phyloP scores from a whole-genome alignment of 495 filamentous ascomycete genomes.

The Jackrogersella multiformis region DNA sequence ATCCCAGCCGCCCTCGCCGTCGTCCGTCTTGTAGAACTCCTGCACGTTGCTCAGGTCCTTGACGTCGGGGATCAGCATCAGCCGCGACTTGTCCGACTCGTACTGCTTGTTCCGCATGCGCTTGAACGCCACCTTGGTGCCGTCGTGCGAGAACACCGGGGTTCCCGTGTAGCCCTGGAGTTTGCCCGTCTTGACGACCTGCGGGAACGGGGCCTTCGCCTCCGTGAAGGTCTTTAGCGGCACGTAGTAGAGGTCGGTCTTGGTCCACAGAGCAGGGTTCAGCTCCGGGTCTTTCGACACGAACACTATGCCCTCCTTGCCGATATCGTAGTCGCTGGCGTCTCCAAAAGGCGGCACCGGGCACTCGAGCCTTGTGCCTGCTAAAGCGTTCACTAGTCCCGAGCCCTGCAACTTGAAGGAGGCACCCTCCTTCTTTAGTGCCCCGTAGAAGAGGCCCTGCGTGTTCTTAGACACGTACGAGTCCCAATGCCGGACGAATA shows the following conservation, averaged over 20 bases:
- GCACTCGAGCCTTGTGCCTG: slow-evolving; percentile 64
- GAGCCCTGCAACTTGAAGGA: slow-evolving; percentile 52
- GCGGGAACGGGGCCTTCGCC: slow-evolving; percentile 54
- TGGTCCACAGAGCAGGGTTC: slow-evolving; percentile 82
- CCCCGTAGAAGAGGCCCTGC: slow-evolving; percentile 77
- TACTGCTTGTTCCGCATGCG: slow-evolving; percentile 83
- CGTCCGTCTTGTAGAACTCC: slow-evolving; percentile 69
- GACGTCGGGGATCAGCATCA: slow-evolving; percentile 71
- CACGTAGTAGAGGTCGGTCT: slow-evolving; percentile 78
- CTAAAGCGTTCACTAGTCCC: slow-evolving; percentile 66
- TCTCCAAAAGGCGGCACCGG: slow-evolving; percentile 68
- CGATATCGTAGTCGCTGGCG: slow-evolving; percentile 66
- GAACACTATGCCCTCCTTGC: slow-evolving; percentile 72
- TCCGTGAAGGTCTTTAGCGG: slow-evolving; percentile 69
- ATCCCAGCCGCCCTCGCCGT: slow-evolving; percentile 74
- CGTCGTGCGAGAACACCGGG: slow-evolving; percentile 80
- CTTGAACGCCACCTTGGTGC: slow-evolving; percentile 78
- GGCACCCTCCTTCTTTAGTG: slow-evolving; percentile 60
- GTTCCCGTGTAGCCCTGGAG: slow-evolving; percentile 76
- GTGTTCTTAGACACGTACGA: slow-evolving; percentile 72
- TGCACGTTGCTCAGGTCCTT: slow-evolving; percentile 67
- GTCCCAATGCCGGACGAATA: slow-evolving; percentile 85
- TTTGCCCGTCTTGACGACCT: slow-evolving; percentile 57
- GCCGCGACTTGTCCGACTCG: slow-evolving; percentile 85
- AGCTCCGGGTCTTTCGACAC: slow-evolving; percentile 84